Base-by-base conservation (phyloP, 2,329 filamentous ascomycete genomes). In the Dendryphion nanum region DNA sequence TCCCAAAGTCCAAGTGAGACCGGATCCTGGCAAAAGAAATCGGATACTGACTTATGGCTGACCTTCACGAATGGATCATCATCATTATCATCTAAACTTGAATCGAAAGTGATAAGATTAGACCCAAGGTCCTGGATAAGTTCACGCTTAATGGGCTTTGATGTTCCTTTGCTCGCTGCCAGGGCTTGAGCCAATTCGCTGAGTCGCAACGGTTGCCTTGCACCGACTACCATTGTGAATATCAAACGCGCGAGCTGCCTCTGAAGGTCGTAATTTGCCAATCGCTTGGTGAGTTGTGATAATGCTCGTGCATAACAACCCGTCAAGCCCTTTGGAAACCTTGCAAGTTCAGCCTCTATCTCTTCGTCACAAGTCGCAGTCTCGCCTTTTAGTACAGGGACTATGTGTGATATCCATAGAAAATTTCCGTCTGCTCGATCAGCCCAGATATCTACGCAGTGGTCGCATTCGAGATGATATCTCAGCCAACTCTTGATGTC, bases 11-110 rank as follows among this genome's bases (percentile, higher is more conserved):
- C 28, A 7, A 45, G 26, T 10, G 13, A 8, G 10, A 23, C 34
- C 24, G 42, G 42, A 28, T 45, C 40, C 24, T 42, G 37, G 8
- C 29, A 8, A 29, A 45, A 42, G 28, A 45, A 45, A 30, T 45
- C 42, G 13, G 35, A 40, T 17, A 45, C 28, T 5, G 42, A 45
- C 28, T 45, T 45, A 21, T 45, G 42, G 3, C 32, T 36, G 6
- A 45, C 30, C 30, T 45, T 45, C 12, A 45, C 29, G 6, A 41
- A 19, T 6, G 42, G 42, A 30, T 45, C 42, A 12, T 31, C 28
- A 3, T 38, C 35, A 18, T 4, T 36, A 28, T 36, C 39, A 23
- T 45, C 36, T 4, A 18, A 5, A 15, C 18, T 14, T 7, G 35
- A 31, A 29, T 45, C 40, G 23, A 45, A 42, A 4, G 37, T 17